These are phyloP conservation scores for Diaporthe vaccinii DNA, from an alignment of 2,329 filamentous ascomycete genomes.

Conservation along the genomic window DNA sequence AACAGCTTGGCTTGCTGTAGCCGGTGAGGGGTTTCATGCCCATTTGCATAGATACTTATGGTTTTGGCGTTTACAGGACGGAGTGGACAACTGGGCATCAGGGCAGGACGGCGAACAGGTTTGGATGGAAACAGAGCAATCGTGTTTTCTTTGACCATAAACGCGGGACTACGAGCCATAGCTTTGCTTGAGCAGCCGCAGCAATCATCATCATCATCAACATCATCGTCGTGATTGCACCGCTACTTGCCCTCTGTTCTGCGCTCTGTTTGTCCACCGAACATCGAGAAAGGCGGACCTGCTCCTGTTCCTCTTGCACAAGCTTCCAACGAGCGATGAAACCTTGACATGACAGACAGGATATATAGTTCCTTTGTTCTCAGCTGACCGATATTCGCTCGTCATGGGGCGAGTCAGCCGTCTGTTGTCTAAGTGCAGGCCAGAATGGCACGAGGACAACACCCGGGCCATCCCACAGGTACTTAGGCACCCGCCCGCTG, in stretches of 20 bases:
- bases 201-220: neutral
- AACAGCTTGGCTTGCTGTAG: conserved; percentile 5
- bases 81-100: conserved; percentile 3
- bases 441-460: conserved; percentile 17
- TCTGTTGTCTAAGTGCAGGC: conserved; percentile 8
- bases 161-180: neutral
- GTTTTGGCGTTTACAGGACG: conserved; percentile 19
- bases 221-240: too few species aligned
- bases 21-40: neutral
- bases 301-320: neutral
- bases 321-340: conserved; percentile 6
- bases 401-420: conserved; percentile 29
- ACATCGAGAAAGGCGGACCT: neutral
- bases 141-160: conserved; percentile 2
- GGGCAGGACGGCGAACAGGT: conserved; percentile 35
- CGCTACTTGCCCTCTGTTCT: neutral
- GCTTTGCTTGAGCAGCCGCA: conserved; percentile 13
- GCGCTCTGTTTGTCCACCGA: neutral
- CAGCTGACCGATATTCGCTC: conserved; percentile 25
- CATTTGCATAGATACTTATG: conserved; percentile 22
- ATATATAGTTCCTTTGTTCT: neutral
- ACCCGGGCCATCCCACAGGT: neutral
- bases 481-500: neutral
- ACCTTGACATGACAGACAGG: conserved; percentile 12
- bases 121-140: conserved; percentile 21